A percentile compares a stretch with the other conserved stretches of the same genome.
These are phyloP conservation scores for Penicillium arizonense DNA, from an alignment of 495 filamentous ascomycete genomes.

Conservation along the genomic window DNA sequence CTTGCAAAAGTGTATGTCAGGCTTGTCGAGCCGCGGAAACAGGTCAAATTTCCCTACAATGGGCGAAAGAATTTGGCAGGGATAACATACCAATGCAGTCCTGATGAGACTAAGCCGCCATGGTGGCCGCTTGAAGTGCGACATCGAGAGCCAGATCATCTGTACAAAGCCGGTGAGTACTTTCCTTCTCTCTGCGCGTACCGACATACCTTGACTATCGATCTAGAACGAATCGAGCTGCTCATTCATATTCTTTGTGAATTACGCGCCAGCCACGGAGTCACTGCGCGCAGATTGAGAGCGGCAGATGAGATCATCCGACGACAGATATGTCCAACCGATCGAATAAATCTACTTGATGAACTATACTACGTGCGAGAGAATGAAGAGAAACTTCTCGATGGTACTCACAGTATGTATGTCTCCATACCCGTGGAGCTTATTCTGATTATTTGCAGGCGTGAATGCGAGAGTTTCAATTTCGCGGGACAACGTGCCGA, in stretches of 20 bases:
- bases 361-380: conserved; percentile 66
- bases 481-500: too few species aligned
- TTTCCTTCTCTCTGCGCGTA: too few species aligned
- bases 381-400: conserved; percentile 57
- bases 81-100: conserved; percentile 32
- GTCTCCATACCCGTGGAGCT: too few species aligned
- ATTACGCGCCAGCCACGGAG: conserved; percentile 35
- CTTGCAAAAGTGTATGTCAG: conserved; percentile 80
- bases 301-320: conserved; percentile 43
- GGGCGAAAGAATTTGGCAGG: conserved; percentile 44
- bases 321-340: conserved; percentile 36
- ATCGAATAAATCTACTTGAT: conserved; percentile 48
- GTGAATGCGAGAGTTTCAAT: too few species aligned
- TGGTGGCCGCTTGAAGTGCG: conserved; percentile 74
- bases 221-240: conserved; percentile 57
- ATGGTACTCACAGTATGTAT: conserved; percentile 53
- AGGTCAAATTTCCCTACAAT: conserved; percentile 77
- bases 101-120: conserved; percentile 51
- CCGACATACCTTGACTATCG: not conserved
- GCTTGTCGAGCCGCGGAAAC: conserved; percentile 79
- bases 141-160: conserved; percentile 79
- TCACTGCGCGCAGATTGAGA: conserved; percentile 34
- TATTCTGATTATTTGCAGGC: too few species aligned
- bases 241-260: conserved; percentile 58
- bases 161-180: conserved; percentile 62